Evolutionary conservation across 1,284 basidiomycete species (phyloP), one percentile per base, ranked within the genome.

Genomic region (Malassezia restricta): DNA sequence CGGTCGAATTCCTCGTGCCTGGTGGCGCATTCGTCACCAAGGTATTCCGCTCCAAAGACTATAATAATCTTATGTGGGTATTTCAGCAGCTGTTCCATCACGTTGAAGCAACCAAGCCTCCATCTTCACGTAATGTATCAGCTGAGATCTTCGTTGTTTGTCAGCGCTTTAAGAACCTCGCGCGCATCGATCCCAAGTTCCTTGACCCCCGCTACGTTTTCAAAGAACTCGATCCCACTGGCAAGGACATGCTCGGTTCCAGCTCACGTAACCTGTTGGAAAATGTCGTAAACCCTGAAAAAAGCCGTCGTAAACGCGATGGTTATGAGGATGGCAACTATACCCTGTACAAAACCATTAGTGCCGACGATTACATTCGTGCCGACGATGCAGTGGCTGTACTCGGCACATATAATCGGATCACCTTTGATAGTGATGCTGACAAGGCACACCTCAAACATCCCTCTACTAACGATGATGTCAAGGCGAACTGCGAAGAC

Each of bases 141-240:
- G 94, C 94, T 7, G 94, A 99, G 76, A 98, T 98, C 72, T 99
- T 98, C 78, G 94, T 99, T 65, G 89, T 96, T 49, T 99, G 94
- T 76, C 85, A 85, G 60, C 87, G 89, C 55, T 99, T 89, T 77
- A 81, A 90, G 61, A 89, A 90, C 4, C 94, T 94, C 4, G 88
- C 88, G 73, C 81, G 86, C 68, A 92, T 98, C 66, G 94, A 99
- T 71, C 90, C 94, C 38, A 94, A 92, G 76, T 96, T 99, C 76
- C 82, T 99, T 60, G 92, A 98, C 72, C 88, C 94, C 8, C 87
- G 83, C 72, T 87, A 96, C 68, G 94, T 98, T 56, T 99, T 99
- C 81, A 94, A 96, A 74, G 94, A 96, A 59, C 69, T 80, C 6
- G 74, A 79, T 32, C 31, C 37, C 6, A 24, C 14, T 27, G 40